A percentile compares a stretch with the other conserved stretches of the same genome.
These are phyloP conservation scores for Podochytrium sp. DNA, from an alignment of 192 early-diverging fungal genomes.

Conservation along the genomic window DNA sequence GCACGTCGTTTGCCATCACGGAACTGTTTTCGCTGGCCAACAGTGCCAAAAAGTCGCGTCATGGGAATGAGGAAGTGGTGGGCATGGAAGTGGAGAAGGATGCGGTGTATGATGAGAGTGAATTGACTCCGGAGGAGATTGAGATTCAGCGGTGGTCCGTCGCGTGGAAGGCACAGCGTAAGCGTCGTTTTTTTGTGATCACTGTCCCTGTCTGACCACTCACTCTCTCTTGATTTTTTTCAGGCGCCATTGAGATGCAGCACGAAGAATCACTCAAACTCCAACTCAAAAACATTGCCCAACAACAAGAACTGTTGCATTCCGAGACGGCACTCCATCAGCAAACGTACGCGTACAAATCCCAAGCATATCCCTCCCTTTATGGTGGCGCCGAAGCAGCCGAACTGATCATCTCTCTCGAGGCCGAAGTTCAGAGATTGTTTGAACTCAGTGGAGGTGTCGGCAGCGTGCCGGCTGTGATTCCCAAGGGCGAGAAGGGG, in stretches of 20 bases:
- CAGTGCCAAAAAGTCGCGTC: background rate
- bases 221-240: background rate
- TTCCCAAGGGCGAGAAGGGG: constrained; percentile 8
- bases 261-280: background rate
- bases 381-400: constrained; percentile 12
- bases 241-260: background rate
- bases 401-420: constrained; percentile 11
- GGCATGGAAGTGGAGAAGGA: constrained; percentile 34
- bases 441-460: constrained; percentile 27
- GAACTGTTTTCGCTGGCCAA: constrained; percentile 7
- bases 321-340: background rate
- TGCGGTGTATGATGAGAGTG: constrained; percentile 32
- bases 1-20: background rate
- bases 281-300: background rate
- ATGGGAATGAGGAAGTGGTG: background rate
- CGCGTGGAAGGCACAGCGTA: constrained; percentile 25
- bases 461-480: constrained; percentile 10
- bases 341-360: constrained; percentile 13
- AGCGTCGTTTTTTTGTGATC: background rate
- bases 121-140: constrained; percentile 31
- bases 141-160: constrained; percentile 30
- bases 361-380: constrained; percentile 2
- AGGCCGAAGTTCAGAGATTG: background rate
- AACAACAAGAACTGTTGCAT: background rate
- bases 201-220: background rate